A percentile compares a stretch with the other conserved stretches of the same genome.
These are phyloP conservation scores for Tetracladium setigerum DNA, from an alignment of 495 filamentous ascomycete genomes.

Conservation along the genomic window DNA sequence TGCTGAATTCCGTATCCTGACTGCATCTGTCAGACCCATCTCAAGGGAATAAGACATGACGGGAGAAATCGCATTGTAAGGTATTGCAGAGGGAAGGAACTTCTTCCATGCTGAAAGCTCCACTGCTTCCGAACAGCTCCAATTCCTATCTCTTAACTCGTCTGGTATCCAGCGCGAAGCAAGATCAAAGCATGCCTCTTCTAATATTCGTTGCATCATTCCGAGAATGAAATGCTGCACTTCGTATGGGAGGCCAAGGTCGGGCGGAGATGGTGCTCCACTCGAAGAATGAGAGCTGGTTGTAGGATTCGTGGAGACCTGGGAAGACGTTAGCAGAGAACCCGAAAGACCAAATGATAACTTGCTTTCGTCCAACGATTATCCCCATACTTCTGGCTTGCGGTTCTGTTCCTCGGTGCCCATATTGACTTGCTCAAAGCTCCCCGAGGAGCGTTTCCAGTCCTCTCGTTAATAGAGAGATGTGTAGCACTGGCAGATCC, in stretches of 20 bases:
- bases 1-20: slow-evolving; percentile 17
- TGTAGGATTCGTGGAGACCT: background rate
- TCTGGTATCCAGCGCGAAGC: slow-evolving; percentile 27
- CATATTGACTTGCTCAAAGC: slow-evolving; percentile 8
- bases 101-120: slow-evolving; percentile 33
- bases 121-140: slow-evolving; percentile 31
- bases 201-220: slow-evolving; percentile 28
- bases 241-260: slow-evolving; percentile 31
- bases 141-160: slow-evolving; percentile 22
- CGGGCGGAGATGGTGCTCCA: background rate
- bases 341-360: background rate
- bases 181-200: slow-evolving; percentile 36
- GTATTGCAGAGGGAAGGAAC: slow-evolving; percentile 10
- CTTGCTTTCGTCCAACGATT: slow-evolving; percentile 13
- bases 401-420: slow-evolving; percentile 12
- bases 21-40: slow-evolving; percentile 12
- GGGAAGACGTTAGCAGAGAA: background rate
- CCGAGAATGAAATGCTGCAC: slow-evolving; percentile 32
- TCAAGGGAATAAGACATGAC: slow-evolving; percentile 12
- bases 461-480: background rate
- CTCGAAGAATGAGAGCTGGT: background rate
- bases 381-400: background rate
- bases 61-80: slow-evolving; percentile 7
- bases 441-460: background rate
- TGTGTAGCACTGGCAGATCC: background rate